Evolutionary conservation across 1,139 yeast species (phyloP), one percentile per base, ranked within the genome.

Genomic region (Sugiyamaella xylanicola): DNA sequence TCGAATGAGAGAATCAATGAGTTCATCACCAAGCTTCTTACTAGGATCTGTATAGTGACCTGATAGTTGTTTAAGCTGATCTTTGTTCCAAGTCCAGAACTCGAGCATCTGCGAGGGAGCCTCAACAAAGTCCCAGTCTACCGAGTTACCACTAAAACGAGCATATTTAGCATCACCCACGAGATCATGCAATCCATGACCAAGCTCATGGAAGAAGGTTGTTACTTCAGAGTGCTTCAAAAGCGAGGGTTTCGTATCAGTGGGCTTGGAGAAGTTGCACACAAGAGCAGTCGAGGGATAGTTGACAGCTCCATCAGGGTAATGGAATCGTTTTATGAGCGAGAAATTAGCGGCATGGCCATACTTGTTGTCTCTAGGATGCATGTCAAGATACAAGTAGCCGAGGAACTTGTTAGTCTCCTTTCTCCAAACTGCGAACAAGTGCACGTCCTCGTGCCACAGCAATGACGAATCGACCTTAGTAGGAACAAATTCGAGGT

Each of bases 41-140:
- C 83, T 82, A 2, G 85, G 77, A 59, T 79, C 74, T 52, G 71
- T 55, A 68, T 86, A 87, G 69, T 89, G 96, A 21, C 80, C 76
- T 0, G 93, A 85, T 51, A 89, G 73, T 11, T 70, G 67, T 63
- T 76, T 78, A 60, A 89, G 74, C 69, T 84, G 85, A 43, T 78
- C 72, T 57, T 77, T 79, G 54, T 85, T 80, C 96, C 96, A 89
- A 37, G 92, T 85, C 91, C 95, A 89, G 72, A 84, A 87, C 70
- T 89, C 96, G 63, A 89, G 77, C 86, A 89, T 83, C 73, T 89
- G 96, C 1, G 95, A 87, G 22, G 96, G 96, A 44, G 93, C 89
- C 71, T 89, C 96, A 50, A 88, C 95, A 72, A 88, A 89, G 73
- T 89, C 96, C 78, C 93, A 78, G 47, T 87, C 84, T 22, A 86